A percentile compares a stretch with the other conserved stretches of the same genome.
These are phyloP conservation scores for Metschnikowia borealis DNA, from an alignment of 805 yeast genomes.

Conservation along the genomic window DNA sequence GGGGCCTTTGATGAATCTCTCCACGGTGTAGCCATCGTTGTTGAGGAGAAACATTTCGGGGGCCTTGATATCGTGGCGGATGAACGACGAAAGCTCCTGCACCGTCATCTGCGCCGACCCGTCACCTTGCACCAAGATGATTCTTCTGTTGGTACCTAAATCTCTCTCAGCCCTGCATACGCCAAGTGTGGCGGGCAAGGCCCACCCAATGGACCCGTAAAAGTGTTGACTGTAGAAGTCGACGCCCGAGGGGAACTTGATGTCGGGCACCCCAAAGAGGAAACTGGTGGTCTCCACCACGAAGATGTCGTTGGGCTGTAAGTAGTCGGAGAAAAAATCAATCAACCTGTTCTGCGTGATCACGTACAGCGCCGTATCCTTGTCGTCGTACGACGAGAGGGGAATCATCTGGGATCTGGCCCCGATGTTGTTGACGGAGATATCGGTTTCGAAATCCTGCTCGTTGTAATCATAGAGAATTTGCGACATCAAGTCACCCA, in stretches of 20 bases:
- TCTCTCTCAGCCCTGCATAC: constrained; percentile 71
- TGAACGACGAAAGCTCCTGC: constrained; percentile 71
- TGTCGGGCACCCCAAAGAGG: constrained; percentile 71
- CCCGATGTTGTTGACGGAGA: constrained; percentile 15
- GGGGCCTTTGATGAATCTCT: constrained; percentile 80
- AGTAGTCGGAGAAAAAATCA: constrained; percentile 24
- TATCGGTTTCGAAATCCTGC: constrained; percentile 15
- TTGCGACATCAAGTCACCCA: constrained; percentile 31
- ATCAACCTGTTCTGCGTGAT: constrained; percentile 34
- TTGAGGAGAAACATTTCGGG: constrained; percentile 75
- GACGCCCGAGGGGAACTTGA: constrained; percentile 53
- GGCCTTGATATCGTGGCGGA: constrained; percentile 50
- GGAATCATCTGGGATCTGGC: constrained; percentile 13
- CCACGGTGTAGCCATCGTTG: constrained; percentile 87
- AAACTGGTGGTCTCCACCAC: constrained; percentile 82
- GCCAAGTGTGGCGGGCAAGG: constrained; percentile 83
- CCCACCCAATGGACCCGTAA: constrained; percentile 84
- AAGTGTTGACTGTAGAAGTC: constrained; percentile 62
- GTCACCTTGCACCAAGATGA: constrained; percentile 80
- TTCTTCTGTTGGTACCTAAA: constrained; percentile 45
- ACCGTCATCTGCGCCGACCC: constrained; percentile 94
- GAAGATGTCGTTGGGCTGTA: constrained; percentile 64
- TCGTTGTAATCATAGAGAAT: constrained; percentile 18
- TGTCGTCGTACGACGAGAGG: constrained; percentile 6
- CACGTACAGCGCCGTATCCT: constrained; percentile 7